Evolutionary conservation across 2,329 filamentous ascomycete genomes (phyloP), one percentile per base, ranked within the genome.

Genomic region (Phaeophleospora eucalypticola): DNA sequence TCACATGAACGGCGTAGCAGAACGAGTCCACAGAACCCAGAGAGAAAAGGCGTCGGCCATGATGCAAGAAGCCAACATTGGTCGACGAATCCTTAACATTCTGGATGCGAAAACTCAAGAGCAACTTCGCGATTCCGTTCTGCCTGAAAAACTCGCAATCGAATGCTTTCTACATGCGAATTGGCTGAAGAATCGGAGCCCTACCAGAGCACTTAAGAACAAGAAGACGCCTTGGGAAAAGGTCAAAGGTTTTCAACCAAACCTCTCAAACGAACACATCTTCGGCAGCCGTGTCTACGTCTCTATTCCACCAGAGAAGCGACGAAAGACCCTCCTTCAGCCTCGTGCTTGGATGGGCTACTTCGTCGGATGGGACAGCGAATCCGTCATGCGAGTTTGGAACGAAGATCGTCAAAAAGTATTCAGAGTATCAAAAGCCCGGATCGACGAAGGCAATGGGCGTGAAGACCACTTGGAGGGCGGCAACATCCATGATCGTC

Each of bases 141-240:
- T n/a, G n/a, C n/a, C n/a, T n/a, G 27, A 48, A 36, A 15, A 33
- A 6, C 21, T 48, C 7, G 17, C 4, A 14, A 16, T 33, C 2
- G n/a, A 48, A 3, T 19, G 18, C 19, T 44, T 35, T 15, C n/a
- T 20, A 17, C 24, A 48, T 18, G 34, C 21, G 2, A 33, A 44
- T 4, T 48, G 21, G 46, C 35, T 48, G 33, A 48, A 43, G 41
- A 44, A 48, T 32, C 41, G 46, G 7, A 32, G 18, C 8, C 46
- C 24, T 7, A 44, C 36, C 15, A 18, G 46, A 17, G 36, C 41
- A 4, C 34, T 38, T n/a, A 48, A 41, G 29, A 35, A 36, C 15
- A 41, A 44, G 20, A 39, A 34, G 35, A 48, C 46, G 6, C 41
- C 36, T 9, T 48, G 27, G 33, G 40, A 46, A 36, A 17, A 29